Evolutionary conservation across 73 alveolate genomes (phyloP), one percentile per base, ranked within the genome.

Genomic region (Paramecium tetraurelia): DNA sequence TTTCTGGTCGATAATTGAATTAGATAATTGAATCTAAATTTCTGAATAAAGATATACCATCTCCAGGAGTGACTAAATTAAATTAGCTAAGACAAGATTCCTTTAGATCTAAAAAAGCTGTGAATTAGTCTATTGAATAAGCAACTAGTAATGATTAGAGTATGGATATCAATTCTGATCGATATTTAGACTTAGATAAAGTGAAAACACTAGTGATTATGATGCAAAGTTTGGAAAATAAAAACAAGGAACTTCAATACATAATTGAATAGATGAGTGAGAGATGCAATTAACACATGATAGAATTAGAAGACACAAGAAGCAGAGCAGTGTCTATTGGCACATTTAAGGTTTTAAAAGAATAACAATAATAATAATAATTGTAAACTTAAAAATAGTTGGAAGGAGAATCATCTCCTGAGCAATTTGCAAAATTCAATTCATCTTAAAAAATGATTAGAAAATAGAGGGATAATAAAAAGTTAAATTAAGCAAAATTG

Each of bases 1-100:
- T 72, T 29, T 31, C 46, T 8, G 57, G 86, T 12, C 22, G 86
- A 80, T 46, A 44, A 80, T 43, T 80, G 21, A 80, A 46, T 48
- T 43, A 20, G 20, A 80, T 80, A 14, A 80, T 80, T 20, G 90
- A 80, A 20, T 80, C 48, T 7, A 80, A 80, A 27, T 80, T 80
- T 80, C 20, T 80, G 5, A 43, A 31, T 63, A 63, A 33, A 63
- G 84, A 63, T 33, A 14, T 33, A 24, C 84, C 84, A 3, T 63
- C 84, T 5, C 84, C 84, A 31, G 84, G 84, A 33, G 12, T 63
- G 9, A 63, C 24, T 63, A 63, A 33, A 63, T 22, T 63, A 12
- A 63, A 5, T 63, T 20, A 63, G 7, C 5, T 63, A 27, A 63
- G 46, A 63, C 9, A 63, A 63, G 84, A 63, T 63, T 63, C 84